These are phyloP conservation scores for Pythium scleroteichum DNA, from an alignment of 352 stramenopile genomes.

Conservation along the genomic window DNA sequence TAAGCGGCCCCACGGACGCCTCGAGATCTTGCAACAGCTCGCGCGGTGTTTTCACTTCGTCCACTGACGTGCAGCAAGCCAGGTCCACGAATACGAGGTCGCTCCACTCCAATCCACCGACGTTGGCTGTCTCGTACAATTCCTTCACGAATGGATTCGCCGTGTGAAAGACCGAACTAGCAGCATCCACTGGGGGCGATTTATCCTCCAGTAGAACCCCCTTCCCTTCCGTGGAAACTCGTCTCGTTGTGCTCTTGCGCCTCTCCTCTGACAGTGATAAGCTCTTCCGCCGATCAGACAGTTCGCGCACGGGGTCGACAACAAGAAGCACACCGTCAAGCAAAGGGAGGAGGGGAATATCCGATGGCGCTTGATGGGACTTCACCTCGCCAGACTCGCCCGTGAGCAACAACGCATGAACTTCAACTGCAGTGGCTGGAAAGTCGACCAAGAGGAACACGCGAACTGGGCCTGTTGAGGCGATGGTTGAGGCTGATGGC, in stretches of 20 bases:
- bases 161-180: slow-evolving; percentile 41
- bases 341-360: slow-evolving; percentile 48
- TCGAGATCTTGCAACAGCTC: slow-evolving; percentile 46
- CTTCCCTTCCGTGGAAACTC: slow-evolving; percentile 8
- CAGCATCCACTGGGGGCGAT: neutral
- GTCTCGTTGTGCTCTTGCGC: slow-evolving; percentile 15
- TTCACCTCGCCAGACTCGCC: slow-evolving; percentile 31
- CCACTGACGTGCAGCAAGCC: slow-evolving; percentile 23
- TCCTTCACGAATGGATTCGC: slow-evolving; percentile 40
- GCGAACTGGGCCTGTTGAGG: slow-evolving; percentile 19
- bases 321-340: slow-evolving; percentile 63
- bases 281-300: slow-evolving; percentile 36
- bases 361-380: slow-evolving; percentile 11
- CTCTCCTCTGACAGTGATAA: slow-evolving; percentile 25
- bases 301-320: slow-evolving; percentile 30
- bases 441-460: slow-evolving; percentile 71
- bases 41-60: slow-evolving; percentile 21
- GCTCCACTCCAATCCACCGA: slow-evolving; percentile 70
- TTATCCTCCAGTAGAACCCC: slow-evolving; percentile 10
- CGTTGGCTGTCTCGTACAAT: slow-evolving; percentile 39
- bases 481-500: neutral
- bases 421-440: slow-evolving; percentile 48
- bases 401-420: slow-evolving; percentile 42
- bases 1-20: slow-evolving; percentile 31
- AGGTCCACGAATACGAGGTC: slow-evolving; percentile 73